Base-by-base conservation (phyloP, 225 moss, liverwort and hornwort genomes). In the Physcomitrellopsis africana region DNA sequence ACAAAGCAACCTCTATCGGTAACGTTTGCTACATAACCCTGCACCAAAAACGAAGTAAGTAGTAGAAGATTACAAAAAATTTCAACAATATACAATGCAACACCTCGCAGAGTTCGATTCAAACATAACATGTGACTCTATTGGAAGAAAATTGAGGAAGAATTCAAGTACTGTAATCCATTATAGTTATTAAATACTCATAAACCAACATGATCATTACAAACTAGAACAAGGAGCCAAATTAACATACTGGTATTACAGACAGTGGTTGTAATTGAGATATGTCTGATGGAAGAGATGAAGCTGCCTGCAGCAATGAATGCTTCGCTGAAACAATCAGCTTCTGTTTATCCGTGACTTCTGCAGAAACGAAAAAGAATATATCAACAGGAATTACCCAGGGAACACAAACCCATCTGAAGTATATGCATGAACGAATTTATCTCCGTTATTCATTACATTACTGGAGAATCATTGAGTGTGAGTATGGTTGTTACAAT, bases 311-410 rank as follows among this genome's bases (percentile, higher is more conserved):
- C 82, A 95, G 24, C 60, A 99, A 77, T 19, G 99, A 99, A 66
- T 81, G 88, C 78, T 99, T 99, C 26, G 95, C 93, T 78, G 99
- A 99, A 63, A 99, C 76, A 70, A 90, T 71, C 82, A 92, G 18
- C 84, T 87, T 92, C 73, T 85, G 79, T 49, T 82, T 84, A 24
- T 71, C 89, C 60, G 79, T 82, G 72, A 85, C 79, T 59, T 93
- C 97, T 94, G 91, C 23, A 79, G 51, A 77, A 44, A 53, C 5
- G 68, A 58, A 65, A 69, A 27, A 49, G 53, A 82, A 22, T 47
- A 72, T 53, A 62, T 81, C 68, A 78, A 26, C 46, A 37, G 27
- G 44, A 78, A 3, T 44, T 62, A 37, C 16, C 11, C n/a, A 44
- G 24, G 62, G 5, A 41, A 27, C 43, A 26, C 51, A 15, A 26